These are phyloP conservation scores for Mimosa bimucronata DNA, from an alignment of 306 rosid species.

Conservation along the genomic window DNA sequence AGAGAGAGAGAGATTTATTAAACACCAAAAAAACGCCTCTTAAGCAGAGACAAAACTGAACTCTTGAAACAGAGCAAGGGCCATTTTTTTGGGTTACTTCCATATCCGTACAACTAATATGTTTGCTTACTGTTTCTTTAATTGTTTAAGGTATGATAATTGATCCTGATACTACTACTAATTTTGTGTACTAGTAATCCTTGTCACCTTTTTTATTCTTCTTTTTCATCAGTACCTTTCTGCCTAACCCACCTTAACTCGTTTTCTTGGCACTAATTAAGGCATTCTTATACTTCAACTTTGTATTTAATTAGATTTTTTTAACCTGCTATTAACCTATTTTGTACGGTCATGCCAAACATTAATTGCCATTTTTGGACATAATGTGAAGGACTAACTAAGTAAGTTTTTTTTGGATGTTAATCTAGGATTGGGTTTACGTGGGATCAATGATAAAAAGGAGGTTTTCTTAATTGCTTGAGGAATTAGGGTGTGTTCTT, in stretches of 20 bases:
- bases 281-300: neutral
- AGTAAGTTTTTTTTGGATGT: neutral
- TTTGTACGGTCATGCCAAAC: neutral
- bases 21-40: slow-evolving; percentile 11
- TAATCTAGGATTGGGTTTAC: slow-evolving; percentile 1
- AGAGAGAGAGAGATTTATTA: neutral
- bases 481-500: neutral
- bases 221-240: slow-evolving; percentile 29
- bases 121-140: slow-evolving; percentile 24
- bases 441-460: neutral
- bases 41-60: slow-evolving; percentile 34
- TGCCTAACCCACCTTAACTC: slow-evolving; percentile 45
- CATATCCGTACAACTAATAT: slow-evolving; percentile 34
- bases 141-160: neutral
- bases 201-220: neutral
- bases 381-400: neutral
- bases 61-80: neutral
- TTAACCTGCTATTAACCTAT: neutral
- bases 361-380: neutral
- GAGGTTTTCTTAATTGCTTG: neutral
- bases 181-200: neutral
- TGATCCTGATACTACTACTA: neutral
- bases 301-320: neutral
- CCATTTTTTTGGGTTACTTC: slow-evolving; percentile 24
- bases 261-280: neutral